A percentile compares a stretch with the other conserved stretches of the same genome.
phyloP scores from a whole-genome alignment of 1,139 yeast genomes.

The Taphrina betulina region DNA sequence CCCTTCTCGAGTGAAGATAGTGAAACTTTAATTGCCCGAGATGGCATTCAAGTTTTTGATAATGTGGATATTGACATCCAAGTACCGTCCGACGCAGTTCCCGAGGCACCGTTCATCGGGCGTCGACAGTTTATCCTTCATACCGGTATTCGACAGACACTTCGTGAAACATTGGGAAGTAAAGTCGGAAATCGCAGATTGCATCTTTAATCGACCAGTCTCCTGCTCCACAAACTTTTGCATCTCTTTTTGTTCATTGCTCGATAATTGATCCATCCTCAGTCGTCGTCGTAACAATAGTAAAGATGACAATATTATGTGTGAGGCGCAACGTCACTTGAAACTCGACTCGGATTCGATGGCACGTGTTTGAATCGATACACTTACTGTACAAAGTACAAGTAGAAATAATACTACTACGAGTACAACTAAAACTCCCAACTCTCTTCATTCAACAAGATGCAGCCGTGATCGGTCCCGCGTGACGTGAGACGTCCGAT shows the following conservation, averaged over 20 bases:
- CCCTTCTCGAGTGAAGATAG: too few species aligned
- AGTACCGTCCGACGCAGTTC: conserved; percentile 32
- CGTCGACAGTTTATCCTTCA: conserved; percentile 21
- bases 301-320: too few species aligned
- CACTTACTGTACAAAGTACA: too few species aligned
- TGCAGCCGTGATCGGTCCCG: conserved; percentile 32
- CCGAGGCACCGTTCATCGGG: conserved; percentile 28
- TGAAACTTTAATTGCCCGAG: conserved; percentile 19
- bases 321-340: too few species aligned
- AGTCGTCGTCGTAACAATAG: too few species aligned
- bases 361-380: too few species aligned
- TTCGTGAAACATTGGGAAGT: conserved; percentile 32
- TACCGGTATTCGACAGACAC: conserved; percentile 23
- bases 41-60: conserved; percentile 30
- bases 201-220: conserved; percentile 32
- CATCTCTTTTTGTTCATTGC: conserved; percentile 31
- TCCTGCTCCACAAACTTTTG: conserved; percentile 30
- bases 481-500: conserved; percentile 69
- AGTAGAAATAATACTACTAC: too few species aligned
- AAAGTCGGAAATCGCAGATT: conserved; percentile 30
- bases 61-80: conserved; percentile 34
- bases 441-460: conserved; percentile 35
- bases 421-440: conserved; percentile 35
- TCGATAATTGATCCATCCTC: conserved; percentile 13
- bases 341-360: too few species aligned